These are phyloP conservation scores for Chytriomyces hyalinus DNA, from an alignment of 192 early-diverging fungal species.

Conservation along the genomic window DNA sequence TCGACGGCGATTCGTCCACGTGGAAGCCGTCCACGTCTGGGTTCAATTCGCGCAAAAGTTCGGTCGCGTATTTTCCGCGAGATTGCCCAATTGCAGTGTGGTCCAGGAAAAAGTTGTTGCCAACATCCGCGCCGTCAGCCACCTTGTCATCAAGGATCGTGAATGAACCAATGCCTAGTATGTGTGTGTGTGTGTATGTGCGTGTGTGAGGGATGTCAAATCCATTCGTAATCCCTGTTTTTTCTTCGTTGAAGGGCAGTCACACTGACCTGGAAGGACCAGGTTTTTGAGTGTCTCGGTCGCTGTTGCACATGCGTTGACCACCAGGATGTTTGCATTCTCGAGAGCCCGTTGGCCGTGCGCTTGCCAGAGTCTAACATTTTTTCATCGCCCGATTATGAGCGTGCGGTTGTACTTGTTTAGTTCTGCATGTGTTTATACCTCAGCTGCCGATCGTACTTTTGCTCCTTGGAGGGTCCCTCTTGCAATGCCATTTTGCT, in stretches of 20 bases:
- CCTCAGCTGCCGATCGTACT: conserved; percentile 88
- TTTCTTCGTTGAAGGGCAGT: neutral
- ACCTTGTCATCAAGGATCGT: conserved; percentile 77
- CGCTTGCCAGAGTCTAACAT: conserved; percentile 87
- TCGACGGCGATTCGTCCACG: conserved; percentile 53
- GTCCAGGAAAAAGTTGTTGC: conserved; percentile 94
- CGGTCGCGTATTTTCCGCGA: conserved; percentile 65
- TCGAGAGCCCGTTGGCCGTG: conserved; percentile 90
- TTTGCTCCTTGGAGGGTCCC: conserved; percentile 65
- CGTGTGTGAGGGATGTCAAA: too few species aligned
- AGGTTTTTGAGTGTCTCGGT: conserved; percentile 95
- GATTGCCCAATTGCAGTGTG: conserved; percentile 64
- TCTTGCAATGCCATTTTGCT: too few species aligned
- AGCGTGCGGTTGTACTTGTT: neutral
- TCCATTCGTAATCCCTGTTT: neutral
- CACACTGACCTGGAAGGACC: conserved; percentile 82
- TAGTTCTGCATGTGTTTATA: conserved; percentile 35
- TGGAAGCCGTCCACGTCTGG: conserved; percentile 75
- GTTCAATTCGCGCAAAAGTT: conserved; percentile 84
- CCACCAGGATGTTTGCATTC: conserved; percentile 76
- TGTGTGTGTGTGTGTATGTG: too few species aligned
- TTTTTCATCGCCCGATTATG: neutral
- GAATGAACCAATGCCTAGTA: conserved; percentile 84
- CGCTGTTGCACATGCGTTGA: conserved; percentile 84
- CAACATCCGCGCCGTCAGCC: conserved; percentile 73